phyloP scores from a whole-genome alignment of 73 alveolate genomes.

The Effrenium voratum region DNA sequence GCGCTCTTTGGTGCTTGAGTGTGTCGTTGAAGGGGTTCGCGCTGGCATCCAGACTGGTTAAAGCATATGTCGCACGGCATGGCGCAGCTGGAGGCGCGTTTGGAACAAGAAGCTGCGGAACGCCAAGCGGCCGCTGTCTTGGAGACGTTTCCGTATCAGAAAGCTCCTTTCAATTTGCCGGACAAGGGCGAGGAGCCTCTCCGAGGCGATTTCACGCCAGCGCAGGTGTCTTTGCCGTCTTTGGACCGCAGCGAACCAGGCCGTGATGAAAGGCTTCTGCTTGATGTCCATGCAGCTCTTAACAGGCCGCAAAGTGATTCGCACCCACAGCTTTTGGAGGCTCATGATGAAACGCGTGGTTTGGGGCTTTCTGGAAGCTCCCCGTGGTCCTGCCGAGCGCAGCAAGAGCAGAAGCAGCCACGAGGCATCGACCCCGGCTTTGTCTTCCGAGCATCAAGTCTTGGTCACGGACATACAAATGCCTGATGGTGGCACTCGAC shows the following conservation, averaged over 20 bases:
- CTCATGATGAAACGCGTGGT: slow-evolving; percentile 29
- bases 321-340: slow-evolving; percentile 18
- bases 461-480: not conserved
- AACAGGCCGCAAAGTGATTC: slow-evolving; percentile 10
- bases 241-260: slow-evolving; percentile 38
- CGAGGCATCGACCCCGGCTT: too few relatives aligned
- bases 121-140: not conserved
- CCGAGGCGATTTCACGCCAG: not conserved
- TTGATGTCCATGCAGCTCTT: not conserved
- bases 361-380: not conserved
- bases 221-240: not conserved
- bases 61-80: slow-evolving; percentile 8
- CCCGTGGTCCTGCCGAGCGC: too few relatives aligned
- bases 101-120: slow-evolving; percentile 5
- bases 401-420: not conserved
- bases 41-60: slow-evolving; percentile 24
- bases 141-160: not conserved
- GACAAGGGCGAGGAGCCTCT: not conserved
- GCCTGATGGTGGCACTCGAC: not conserved
- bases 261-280: slow-evolving; percentile 35
- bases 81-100: not conserved
- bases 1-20: not conserved
- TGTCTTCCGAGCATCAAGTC: not conserved
- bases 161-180: slow-evolving; percentile 8
- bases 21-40: slow-evolving; percentile 6